These are phyloP conservation scores for Aspergillus udagawae DNA, from an alignment of 2,329 filamentous ascomycete genomes.

Conservation along the genomic window DNA sequence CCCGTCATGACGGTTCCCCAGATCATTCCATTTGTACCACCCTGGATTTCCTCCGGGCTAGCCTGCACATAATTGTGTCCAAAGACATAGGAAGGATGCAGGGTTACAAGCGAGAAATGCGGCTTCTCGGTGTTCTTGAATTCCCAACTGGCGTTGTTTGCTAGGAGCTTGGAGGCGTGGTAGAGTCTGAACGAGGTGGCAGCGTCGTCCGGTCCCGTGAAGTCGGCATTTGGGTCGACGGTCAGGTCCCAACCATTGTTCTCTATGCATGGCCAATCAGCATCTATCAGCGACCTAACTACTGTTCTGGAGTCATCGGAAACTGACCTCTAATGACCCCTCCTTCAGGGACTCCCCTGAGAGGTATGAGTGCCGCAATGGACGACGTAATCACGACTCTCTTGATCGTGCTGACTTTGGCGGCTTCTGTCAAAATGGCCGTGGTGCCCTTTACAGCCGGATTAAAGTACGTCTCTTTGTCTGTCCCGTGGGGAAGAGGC, in stretches of 20 bases:
- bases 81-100: constrained; percentile 17
- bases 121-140: constrained; percentile 6
- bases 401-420: not conserved
- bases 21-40: constrained; percentile 7
- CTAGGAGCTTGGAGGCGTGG: constrained; percentile 13
- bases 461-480: constrained; percentile 1
- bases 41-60: not conserved
- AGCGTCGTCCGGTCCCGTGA: not conserved
- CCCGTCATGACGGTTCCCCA: constrained; percentile 5
- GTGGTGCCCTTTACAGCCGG: not conserved
- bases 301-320: not conserved
- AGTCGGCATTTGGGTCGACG: not conserved
- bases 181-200: constrained; percentile 2
- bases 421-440: not conserved
- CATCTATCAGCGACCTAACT: not conserved
- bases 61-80: constrained; percentile 13
- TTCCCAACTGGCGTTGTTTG: constrained; percentile 15
- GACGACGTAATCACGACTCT: not conserved
- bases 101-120: constrained; percentile 10
- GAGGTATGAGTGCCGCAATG: not conserved
- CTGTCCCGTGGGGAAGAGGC: constrained; percentile 8
- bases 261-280: not conserved
- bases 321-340: not conserved
- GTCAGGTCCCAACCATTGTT: not conserved
- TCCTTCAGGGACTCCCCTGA: not conserved